phyloP scores from a whole-genome alignment of 169 alveolate species.

The Plasmodium reichenowi region DNA sequence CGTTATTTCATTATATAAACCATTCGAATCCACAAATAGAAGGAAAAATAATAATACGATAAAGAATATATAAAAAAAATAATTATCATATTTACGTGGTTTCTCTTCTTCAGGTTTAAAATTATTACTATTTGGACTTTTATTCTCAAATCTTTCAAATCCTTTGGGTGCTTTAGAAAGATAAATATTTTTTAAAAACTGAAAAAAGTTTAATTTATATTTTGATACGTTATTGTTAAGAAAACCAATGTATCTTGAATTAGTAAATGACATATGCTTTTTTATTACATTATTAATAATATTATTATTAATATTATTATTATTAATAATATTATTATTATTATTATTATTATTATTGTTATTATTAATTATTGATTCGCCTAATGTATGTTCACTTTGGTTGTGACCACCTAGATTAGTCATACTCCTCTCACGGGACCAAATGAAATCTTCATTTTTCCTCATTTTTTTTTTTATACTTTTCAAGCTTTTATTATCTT shows the following conservation, averaged over 20 bases:
- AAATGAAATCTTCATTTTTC: too few species aligned
- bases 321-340: too few species aligned
- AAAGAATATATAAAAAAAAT: conserved; percentile 72
- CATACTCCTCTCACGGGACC: too few species aligned
- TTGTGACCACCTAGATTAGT: too few species aligned
- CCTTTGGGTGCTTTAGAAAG: conserved; percentile 79
- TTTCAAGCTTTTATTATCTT: too few species aligned
- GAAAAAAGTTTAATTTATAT: conserved; percentile 1
- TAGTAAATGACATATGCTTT: not conserved
- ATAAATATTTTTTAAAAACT: conserved; percentile 7
- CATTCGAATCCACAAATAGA: conserved; percentile 78
- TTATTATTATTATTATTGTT: too few species aligned
- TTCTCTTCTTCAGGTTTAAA: conserved; percentile 35
- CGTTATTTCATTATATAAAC: conserved; percentile 86
- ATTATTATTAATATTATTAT: too few species aligned
- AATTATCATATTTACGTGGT: conserved; percentile 70
- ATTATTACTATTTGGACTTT: conserved; percentile 12
- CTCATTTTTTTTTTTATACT: too few species aligned
- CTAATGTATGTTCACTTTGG: too few species aligned
- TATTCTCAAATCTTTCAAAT: conserved; percentile 78
- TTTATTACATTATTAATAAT: not conserved
- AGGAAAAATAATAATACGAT: conserved; percentile 73
- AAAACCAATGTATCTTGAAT: too few species aligned
- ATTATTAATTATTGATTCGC: too few species aligned
- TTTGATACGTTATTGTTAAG: not conserved